Conservation (phyloP, 2,329 filamentous ascomycete species). For the Exserohilum turcica region DNA sequence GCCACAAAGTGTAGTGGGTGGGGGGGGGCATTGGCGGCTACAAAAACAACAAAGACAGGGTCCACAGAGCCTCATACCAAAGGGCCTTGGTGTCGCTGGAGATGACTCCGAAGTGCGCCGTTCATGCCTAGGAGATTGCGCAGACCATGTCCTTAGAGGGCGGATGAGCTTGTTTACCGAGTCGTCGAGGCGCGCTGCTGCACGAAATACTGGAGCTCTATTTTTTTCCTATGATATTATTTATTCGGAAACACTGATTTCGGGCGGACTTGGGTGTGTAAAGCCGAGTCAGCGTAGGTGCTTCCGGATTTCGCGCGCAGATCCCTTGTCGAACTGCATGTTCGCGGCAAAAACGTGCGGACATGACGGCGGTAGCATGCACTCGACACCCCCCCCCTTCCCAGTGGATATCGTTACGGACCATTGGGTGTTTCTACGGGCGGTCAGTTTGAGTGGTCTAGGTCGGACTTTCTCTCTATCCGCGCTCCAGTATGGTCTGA, state of each 20-base stretch:
- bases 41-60: conserved; percentile 2
- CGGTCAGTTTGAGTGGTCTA: not conserved
- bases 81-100: conserved; percentile 3
- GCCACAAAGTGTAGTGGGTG: conserved; percentile 3
- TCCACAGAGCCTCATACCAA: conserved; percentile 4
- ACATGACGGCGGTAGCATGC: not conserved
- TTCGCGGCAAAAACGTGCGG: not conserved
- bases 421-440: not conserved
- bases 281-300: not conserved
- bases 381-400: not conserved
- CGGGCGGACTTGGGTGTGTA: conserved; percentile 1
- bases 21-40: conserved; percentile 3
- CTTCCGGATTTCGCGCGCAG: not conserved
- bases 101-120: conserved; percentile 5
- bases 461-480: not conserved
- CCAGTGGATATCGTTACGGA: not conserved
- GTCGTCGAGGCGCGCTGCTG: conserved; percentile 13
- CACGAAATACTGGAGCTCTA: conserved; percentile 2
- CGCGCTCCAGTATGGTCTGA: conserved; percentile 1
- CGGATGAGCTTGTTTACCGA: conserved; percentile 21
- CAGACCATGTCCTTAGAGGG: conserved; percentile 6
- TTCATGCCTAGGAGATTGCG: conserved; percentile 12
- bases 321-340: not conserved
- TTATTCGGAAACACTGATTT: not conserved
- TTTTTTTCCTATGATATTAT: not conserved